Evolutionary conservation across 2,329 filamentous ascomycete genomes (phyloP), one percentile per base, ranked within the genome.

Genomic region (Cadophora sp.): DNA sequence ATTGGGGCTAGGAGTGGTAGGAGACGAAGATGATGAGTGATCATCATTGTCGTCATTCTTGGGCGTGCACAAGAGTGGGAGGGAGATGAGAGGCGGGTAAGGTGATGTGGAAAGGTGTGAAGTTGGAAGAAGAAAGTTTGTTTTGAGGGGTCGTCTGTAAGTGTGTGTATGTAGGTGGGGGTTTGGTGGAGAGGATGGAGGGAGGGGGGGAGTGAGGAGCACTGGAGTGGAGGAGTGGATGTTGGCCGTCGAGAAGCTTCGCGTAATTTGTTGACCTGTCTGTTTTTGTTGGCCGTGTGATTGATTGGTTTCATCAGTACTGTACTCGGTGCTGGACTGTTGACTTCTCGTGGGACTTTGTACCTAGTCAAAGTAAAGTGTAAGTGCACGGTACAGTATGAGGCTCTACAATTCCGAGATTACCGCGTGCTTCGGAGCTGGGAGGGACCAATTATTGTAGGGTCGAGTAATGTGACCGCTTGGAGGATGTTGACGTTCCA

Each of bases 181-280:
- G 55, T 24, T 16, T 56, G 55, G 20, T 24, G 20, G 36, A 9
- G 36, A n/a, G 33, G 20, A 24, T 30, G 27, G 27, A 30, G 27
- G 27, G 27, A 14, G 55, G 13, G 55, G 55, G 33, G 22, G 20
- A 39, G 5, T 22, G 33, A n/a, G 33, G 24, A 11, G 8, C 16
- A 16, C 9, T 24, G 33, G 14, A 22, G 36, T 24, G 36, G 13
- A 9, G 55, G 8, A 33, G 36, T 24, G 55, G 55, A 27, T 47
- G 36, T 58, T 20, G 33, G 16, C n/a, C 20, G 53, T 39, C 20
- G 45, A 22, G 33, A 39, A 39, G 33, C 3, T 41, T 43, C 55
- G 55, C 36, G 55, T 43, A 58, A 24, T 58, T 58, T 43, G 55
- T 58, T 58, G 55, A 41, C 27, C 27, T 30, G 27, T 30, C 27